Percentiles rank a stretch among this genome's conserved stretches.
phyloP scores from a whole-genome alignment of 306 rosid species.

The Quercus parvula region DNA sequence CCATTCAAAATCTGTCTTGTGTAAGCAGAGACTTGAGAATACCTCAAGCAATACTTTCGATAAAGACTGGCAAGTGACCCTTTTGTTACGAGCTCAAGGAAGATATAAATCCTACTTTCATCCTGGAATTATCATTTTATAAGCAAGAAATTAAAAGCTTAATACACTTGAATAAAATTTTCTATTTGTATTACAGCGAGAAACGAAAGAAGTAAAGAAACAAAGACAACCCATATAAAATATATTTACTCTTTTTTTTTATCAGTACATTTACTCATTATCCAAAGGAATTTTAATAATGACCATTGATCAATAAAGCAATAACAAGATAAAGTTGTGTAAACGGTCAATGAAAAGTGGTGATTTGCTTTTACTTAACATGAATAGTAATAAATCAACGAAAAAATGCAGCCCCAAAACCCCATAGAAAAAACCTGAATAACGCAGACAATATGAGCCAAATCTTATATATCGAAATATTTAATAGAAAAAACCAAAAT shows the following conservation, averaged over 20 bases:
- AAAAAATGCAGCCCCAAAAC: background rate
- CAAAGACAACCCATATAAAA: background rate
- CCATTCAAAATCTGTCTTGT: constrained; percentile 61
- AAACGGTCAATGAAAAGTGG: background rate
- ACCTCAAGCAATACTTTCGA: constrained; percentile 39
- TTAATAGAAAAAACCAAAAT: background rate
- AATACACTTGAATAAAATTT: constrained; percentile 9
- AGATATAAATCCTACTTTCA: constrained; percentile 42
- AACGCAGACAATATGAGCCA: background rate
- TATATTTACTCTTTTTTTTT: background rate
- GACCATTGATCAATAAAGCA: background rate
- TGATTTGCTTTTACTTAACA: too few relatives aligned
- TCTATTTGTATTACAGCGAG: background rate
- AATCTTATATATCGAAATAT: background rate
- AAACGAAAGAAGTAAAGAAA: background rate
- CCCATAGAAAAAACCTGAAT: background rate
- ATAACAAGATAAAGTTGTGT: background rate
- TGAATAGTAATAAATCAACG: too few relatives aligned
- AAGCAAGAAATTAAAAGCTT: constrained; percentile 6
- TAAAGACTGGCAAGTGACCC: constrained; percentile 56
- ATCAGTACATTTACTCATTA: background rate
- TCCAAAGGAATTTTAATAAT: background rate
- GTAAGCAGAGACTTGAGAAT: constrained; percentile 57
- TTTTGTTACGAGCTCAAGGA: constrained; percentile 62
- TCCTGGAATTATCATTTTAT: constrained; percentile 34